Evolutionary conservation across 805 yeast genomes (phyloP), one percentile per base, ranked within the genome.

Genomic region (Candida endomychidarum): DNA sequence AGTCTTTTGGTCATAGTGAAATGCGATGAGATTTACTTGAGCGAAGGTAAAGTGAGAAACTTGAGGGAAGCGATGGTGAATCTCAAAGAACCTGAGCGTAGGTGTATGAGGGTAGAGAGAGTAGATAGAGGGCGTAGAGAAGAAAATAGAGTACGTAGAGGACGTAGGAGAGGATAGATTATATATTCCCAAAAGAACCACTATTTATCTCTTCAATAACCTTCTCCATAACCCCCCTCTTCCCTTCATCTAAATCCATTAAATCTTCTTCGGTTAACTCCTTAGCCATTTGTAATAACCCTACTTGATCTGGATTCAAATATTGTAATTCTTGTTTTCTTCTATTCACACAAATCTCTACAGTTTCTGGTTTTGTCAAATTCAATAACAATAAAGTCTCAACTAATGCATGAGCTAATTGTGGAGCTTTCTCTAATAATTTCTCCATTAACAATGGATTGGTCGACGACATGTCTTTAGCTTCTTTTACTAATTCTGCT

Each of bases 381-480:
- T 63, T 64, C 18, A 63, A 50, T 41, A 67, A 44, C 19, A 67
- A 46, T 12, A 87, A 61, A 2, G 81, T 69, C 54, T 90, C 96
- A 2, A 89, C 91, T 20, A 87, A 66, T 0, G 96, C 93, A 58
- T 81, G 88, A 2, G 86, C 66, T 33, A 91, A 67, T 58, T 91
- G 97, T 0, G 97, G 97, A 43, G 81, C 80, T 47, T 77, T 77
- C 19, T 72, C 72, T 12, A 90, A 64, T 23, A 90, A 63, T 28
- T 73, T 74, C 37, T 67, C 74, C 67, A 85, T 80, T 42, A 79
- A 62, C 5, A 69, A 70, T 0, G 86, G 85, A 43, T 81, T 74
- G 19, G 70, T 71, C 3, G 61, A 57, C 2, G 83, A 64, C 78
- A 86, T 77, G 15, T 65, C 57, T 51, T 80, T 77, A 11, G 86